Evolutionary conservation across 1,139 yeast species (phyloP), one percentile per base, ranked within the genome.

Genomic region (Magnusiomyces suaveolens): DNA sequence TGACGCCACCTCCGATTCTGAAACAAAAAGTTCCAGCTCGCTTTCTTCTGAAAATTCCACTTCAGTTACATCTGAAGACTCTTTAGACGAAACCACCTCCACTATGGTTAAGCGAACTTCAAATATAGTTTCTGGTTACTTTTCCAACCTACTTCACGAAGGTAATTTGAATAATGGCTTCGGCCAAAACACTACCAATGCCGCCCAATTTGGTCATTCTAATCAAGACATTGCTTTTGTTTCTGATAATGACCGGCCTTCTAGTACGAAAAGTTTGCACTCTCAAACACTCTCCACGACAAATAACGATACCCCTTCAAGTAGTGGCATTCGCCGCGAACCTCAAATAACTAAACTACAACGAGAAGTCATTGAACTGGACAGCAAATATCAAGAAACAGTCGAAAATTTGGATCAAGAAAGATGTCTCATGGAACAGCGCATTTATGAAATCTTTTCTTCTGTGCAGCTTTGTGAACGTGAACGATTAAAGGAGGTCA

Each of bases 391-490:
- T 66, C 76, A 75, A 60, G 70, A 72, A 43, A 76, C 77, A 49
- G 80, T 84, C 2, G 66, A 75, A 48, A 81, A 79, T 50, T 72
- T 85, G 60, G 95, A 87, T 63, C 70, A 72, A 43, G 67, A 79
- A 50, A 75, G 95, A 56, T 84, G 92, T 65, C 81, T 80, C 48
- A 73, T 84, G 60, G 95, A 87, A 67, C 87, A 81, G 61, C 66
- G 78, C 44, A 76, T 85, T 48, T 77, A 81, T 70, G 87, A 83
- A 59, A 85, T 83, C 61, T 71, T 83, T 55, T 69, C 82, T 1
- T 81, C 81, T 64, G 79, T 86, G 82, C 89, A 86, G 66, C 81
- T 81, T 60, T 84, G 90, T 65, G 95, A 87, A 69, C 69, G 80
- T 47, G 94, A 86, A 66, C 75, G 95, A 62, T 70, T 83, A 53